A percentile compares a stretch with the other conserved stretches of the same genome.
These are phyloP conservation scores for Zopfia rhizophila DNA, from an alignment of 2,329 filamentous ascomycete genomes.

Conservation along the genomic window DNA sequence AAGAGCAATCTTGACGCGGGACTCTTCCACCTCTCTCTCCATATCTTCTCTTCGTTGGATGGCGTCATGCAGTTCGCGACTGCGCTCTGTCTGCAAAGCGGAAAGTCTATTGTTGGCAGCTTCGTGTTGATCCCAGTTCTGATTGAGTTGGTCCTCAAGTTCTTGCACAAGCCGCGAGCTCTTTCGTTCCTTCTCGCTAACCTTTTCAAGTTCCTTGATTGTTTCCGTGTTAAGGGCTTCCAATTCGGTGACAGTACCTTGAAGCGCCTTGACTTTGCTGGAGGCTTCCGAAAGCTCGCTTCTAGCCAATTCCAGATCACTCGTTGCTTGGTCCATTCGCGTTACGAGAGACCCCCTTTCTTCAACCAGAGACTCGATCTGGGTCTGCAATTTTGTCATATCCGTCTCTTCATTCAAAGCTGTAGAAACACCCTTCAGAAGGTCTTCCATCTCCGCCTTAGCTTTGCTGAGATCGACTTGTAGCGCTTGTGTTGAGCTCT, in stretches of 20 bases:
- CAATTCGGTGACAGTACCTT: conserved; percentile 57
- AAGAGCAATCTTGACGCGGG: conserved; percentile 75
- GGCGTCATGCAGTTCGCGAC: conserved; percentile 54
- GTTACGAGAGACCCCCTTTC: conserved; percentile 57
- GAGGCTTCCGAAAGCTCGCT: conserved; percentile 55
- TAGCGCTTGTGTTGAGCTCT: conserved; percentile 46
- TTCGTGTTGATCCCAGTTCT: conserved; percentile 94
- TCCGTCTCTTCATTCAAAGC: conserved; percentile 72
- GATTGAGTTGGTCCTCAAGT: conserved; percentile 94
- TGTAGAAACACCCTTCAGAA: conserved; percentile 71
- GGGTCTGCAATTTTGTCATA: conserved; percentile 52
- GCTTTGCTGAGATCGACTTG: conserved; percentile 70
- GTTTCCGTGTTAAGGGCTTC: conserved; percentile 64
- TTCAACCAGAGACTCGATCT: conserved; percentile 56
- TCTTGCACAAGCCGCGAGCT: conserved; percentile 93
- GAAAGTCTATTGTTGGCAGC: conserved; percentile 86
- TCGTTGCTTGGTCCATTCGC: conserved; percentile 55
- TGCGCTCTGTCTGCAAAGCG: conserved; percentile 63
- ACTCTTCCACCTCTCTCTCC: conserved; percentile 77
- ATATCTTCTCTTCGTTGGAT: conserved; percentile 56
- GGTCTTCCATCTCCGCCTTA: conserved; percentile 67
- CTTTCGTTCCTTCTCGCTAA: conserved; percentile 80
- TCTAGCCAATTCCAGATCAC: conserved; percentile 54
- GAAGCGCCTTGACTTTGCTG: conserved; percentile 51
- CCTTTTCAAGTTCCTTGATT: conserved; percentile 66